Percentiles rank a stretch among this genome's conserved stretches.
Evolutionary conservation across 495 filamentous ascomycete genomes (phyloP).

Genomic region (Penicillium chermesinum): DNA sequence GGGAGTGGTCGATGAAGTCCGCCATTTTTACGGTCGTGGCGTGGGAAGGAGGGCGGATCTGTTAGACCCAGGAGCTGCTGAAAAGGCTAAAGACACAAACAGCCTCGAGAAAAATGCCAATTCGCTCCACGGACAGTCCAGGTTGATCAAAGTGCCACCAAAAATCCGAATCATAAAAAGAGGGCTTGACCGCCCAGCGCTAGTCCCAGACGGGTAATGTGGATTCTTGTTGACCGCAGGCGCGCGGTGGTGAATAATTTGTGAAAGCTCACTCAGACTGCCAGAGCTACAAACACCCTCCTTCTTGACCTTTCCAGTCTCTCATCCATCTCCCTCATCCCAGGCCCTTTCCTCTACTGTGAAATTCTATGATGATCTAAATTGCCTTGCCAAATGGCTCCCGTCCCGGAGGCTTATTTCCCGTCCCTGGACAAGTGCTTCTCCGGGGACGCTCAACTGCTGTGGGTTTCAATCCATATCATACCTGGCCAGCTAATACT

Average conservation of each 20-base stretch:
- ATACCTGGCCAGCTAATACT: neutral
- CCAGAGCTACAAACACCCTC: slow-evolving; percentile 6
- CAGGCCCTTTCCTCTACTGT: slow-evolving; percentile 7
- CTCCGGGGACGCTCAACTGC: slow-evolving; percentile 51
- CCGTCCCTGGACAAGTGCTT: slow-evolving; percentile 61
- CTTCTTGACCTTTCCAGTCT: neutral
- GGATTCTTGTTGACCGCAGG: slow-evolving; percentile 32
- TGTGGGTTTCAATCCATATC: slow-evolving; percentile 37
- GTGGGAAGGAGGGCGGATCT: neutral
- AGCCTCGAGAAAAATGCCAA: neutral
- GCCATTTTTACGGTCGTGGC: slow-evolving; percentile 13
- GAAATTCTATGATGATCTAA: slow-evolving; percentile 46
- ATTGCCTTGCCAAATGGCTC: slow-evolving; percentile 64
- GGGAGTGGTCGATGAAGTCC: slow-evolving; percentile 77
- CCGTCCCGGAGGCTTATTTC: slow-evolving; percentile 54
- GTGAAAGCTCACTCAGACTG: slow-evolving; percentile 12
- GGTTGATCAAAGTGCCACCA: neutral
- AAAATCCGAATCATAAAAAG: slow-evolving; percentile 3
- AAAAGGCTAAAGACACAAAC: neutral
- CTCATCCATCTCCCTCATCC: slow-evolving; percentile 5
- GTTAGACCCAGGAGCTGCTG: slow-evolving; percentile 3
- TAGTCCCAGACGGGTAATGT: slow-evolving; percentile 36
- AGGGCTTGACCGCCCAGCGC: slow-evolving; percentile 31
- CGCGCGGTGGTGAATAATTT: slow-evolving; percentile 25
- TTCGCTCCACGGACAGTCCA: neutral